phyloP scores from a whole-genome alignment of 2,329 filamentous ascomycete species.

The Clarireedia hainanense region DNA sequence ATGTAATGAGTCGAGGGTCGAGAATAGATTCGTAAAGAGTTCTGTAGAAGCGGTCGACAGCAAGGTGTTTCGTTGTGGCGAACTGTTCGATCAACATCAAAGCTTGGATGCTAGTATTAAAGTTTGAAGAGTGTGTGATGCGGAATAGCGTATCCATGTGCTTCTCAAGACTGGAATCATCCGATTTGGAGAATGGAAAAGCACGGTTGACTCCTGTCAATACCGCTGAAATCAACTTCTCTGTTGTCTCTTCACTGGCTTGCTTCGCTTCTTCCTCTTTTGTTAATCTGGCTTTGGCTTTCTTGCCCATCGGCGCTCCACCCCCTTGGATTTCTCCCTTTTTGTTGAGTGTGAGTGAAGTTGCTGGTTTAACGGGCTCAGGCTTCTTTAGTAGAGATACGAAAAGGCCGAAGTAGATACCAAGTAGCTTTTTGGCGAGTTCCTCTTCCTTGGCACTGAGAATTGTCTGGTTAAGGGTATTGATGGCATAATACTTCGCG shows the following conservation, averaged over 20 bases:
- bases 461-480: constrained; percentile 95
- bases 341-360: constrained; percentile 38
- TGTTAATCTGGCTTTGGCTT: constrained; percentile 36
- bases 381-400: constrained; percentile 65
- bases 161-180: constrained; percentile 71
- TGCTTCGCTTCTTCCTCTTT: constrained; percentile 33
- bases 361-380: constrained; percentile 31
- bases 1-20: constrained; percentile 78
- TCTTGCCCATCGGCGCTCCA: constrained; percentile 42
- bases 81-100: constrained; percentile 93
- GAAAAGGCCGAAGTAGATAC: constrained; percentile 90
- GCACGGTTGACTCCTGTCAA: constrained; percentile 93
- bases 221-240: constrained; percentile 88
- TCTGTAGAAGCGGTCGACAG: constrained; percentile 86
- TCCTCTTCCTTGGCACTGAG: constrained; percentile 75
- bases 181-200: constrained; percentile 81
- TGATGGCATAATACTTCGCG: constrained; percentile 91
- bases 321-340: constrained; percentile 46
- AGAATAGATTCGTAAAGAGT: constrained; percentile 92
- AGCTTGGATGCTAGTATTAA: constrained; percentile 96
- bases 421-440: constrained; percentile 71
- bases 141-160: constrained; percentile 92
- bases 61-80: constrained; percentile 69
- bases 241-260: constrained; percentile 46
- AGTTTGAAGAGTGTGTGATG: constrained; percentile 96